phyloP scores from a whole-genome alignment of 2,329 filamentous ascomycete genomes.

The Fonsecaea pugnacius region DNA sequence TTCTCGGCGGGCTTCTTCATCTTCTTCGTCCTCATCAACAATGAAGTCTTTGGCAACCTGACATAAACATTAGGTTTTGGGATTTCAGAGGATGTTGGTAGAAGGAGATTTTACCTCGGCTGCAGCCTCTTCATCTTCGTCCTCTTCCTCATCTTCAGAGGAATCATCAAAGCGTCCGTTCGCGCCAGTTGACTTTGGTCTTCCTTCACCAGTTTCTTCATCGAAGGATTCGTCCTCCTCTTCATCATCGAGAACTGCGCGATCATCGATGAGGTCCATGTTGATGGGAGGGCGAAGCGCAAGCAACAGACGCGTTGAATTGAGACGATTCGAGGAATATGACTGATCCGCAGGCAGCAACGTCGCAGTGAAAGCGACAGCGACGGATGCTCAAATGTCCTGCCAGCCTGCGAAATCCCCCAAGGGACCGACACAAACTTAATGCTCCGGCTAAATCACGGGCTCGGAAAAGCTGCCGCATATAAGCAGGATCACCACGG shows the following conservation, averaged over 20 bases:
- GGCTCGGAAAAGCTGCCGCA: neutral
- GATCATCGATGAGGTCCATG: constrained; percentile 70
- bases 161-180: constrained; percentile 72
- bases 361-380: neutral
- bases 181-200: constrained; percentile 46
- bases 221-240: constrained; percentile 81
- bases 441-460: neutral
- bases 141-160: constrained; percentile 88
- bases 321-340: neutral
- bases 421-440: neutral
- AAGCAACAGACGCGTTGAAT: neutral
- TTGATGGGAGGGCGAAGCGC: neutral
- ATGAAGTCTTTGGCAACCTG: constrained; percentile 95
- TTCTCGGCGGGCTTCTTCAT: constrained; percentile 72
- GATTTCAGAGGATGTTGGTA: neutral
- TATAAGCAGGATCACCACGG: neutral
- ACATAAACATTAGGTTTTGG: constrained; percentile 20
- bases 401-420: neutral
- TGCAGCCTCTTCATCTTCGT: constrained; percentile 87
- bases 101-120: constrained; percentile 63
- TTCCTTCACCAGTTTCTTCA: constrained; percentile 70
- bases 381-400: neutral
- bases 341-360: neutral
- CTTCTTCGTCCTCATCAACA: constrained; percentile 85
- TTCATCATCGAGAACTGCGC: constrained; percentile 86